Percentiles rank a stretch among this genome's conserved stretches.
Conservation (phyloP, 306 rosid genomes). For the Corylus avellana region DNA sequence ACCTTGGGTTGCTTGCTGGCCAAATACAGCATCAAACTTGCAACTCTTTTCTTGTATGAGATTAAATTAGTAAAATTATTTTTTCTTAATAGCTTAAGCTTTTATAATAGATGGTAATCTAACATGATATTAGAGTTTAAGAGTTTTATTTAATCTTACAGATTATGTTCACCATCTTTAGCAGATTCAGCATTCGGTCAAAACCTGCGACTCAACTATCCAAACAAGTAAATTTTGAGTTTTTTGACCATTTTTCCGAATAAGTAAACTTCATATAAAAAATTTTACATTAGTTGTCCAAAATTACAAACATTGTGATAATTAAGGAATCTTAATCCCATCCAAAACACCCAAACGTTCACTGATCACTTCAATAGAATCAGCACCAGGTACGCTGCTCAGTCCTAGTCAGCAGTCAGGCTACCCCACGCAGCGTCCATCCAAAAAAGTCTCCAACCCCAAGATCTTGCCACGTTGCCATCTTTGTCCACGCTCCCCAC, state of each 20-base stretch:
- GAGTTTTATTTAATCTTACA: conserved; percentile 72
- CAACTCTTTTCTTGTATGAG: conserved; percentile 38
- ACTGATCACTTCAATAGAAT: not conserved
- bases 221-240: too few relatives aligned
- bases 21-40: conserved; percentile 84
- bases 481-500: conserved; percentile 46
- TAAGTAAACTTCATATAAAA: too few relatives aligned
- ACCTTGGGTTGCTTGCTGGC: conserved; percentile 92
- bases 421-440: conserved; percentile 15
- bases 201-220: too few relatives aligned
- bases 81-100: too few relatives aligned
- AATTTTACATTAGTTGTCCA: too few relatives aligned
- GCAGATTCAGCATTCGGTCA: conserved; percentile 45
- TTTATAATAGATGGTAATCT: too few relatives aligned
- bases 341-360: too few relatives aligned
- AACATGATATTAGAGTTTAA: conserved; percentile 7
- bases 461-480: conserved; percentile 39
- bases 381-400: conserved; percentile 45
- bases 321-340: too few relatives aligned
- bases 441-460: not conserved
- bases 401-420: conserved; percentile 15
- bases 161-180: conserved; percentile 72
- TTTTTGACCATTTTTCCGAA: too few relatives aligned
- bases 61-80: too few relatives aligned
- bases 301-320: too few relatives aligned